Base-by-base conservation (phyloP, 371 early-diverging fungal species). In the Lichtheimia ramosa region DNA sequence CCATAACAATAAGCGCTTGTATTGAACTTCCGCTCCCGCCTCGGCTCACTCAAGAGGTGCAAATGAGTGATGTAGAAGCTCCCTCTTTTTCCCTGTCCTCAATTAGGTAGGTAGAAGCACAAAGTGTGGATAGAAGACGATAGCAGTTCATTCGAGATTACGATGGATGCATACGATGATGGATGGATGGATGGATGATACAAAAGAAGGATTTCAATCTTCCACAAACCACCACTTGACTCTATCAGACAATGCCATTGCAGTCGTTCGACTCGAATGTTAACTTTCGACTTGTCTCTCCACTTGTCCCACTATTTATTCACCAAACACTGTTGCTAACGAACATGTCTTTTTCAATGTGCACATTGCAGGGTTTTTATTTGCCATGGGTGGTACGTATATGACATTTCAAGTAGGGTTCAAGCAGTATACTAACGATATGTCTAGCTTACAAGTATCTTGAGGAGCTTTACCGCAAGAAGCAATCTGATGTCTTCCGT, bases 401-500 rank as follows among this genome's bases (percentile, higher is more conserved):
- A 24, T 40, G 16, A 8, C 8, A 5, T 55, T 13, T 15, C 10
- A 46, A 48, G 24, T 24, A 14, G 5, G n/a, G 14, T 59, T 48
- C 1, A 21, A n/a, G 14, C 20, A 16, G 13, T 16, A 20, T 54
- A 5, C 27, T 39, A 15, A 40, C 41, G 34, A 20, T 18, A 21
- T 20, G 5, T 21, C 21, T 59, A 64, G 94, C 95, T 66, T 91
- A 93, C 85, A 92, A 96, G 83, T 98, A 98, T 83, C 87, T 99
- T 69, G 95, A 95, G 87, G 96, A 96, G 86, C 90, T 99, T 67
- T 89, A 92, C 82, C 95, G 94, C 86, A 94, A 97, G 92, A 99
- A 98, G 89, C 98, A 99, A 86, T 92, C 92, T 61, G 99, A 98
- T 87, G 96, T 97, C 64, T 87, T 98, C 87, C 93, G 98, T 78